These are phyloP conservation scores for Amanita pallidorosea DNA, from an alignment of 768 basidiomycete species.

Conservation along the genomic window DNA sequence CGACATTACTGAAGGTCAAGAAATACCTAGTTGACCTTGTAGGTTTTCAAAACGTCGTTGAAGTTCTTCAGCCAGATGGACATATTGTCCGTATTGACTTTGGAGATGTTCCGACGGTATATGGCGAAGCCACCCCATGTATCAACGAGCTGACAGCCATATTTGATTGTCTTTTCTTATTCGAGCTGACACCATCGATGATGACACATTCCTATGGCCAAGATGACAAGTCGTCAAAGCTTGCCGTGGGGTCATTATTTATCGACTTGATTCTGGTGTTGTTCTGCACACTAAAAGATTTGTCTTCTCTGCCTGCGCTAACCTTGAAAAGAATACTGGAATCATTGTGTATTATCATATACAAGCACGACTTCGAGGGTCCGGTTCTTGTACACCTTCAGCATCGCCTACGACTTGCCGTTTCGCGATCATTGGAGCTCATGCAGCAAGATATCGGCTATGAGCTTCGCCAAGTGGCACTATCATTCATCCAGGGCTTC, in stretches of 20 bases:
- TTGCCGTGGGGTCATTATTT: slow-evolving; percentile 53
- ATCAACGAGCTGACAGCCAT: slow-evolving; percentile 45
- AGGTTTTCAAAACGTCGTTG: slow-evolving; percentile 44
- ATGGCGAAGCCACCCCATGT: slow-evolving; percentile 38
- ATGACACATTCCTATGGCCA: slow-evolving; percentile 24
- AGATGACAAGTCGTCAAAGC: slow-evolving; percentile 29
- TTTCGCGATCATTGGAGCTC: slow-evolving; percentile 39
- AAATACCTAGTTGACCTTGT: slow-evolving; percentile 34
- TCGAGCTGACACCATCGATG: slow-evolving; percentile 36
- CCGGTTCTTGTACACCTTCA: slow-evolving; percentile 43
- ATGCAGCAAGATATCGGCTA: slow-evolving; percentile 46
- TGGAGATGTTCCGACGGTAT: slow-evolving; percentile 31
- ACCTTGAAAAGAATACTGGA: slow-evolving; percentile 55
- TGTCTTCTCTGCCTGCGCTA: slow-evolving; percentile 40
- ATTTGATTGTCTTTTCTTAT: slow-evolving; percentile 46
- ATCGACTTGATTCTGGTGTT: slow-evolving; percentile 49
- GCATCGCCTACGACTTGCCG: slow-evolving; percentile 37
- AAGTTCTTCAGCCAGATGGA: slow-evolving; percentile 33
- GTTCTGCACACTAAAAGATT: slow-evolving; percentile 33
- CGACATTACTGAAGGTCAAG: slow-evolving; percentile 53
- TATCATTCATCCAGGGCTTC: slow-evolving; percentile 52
- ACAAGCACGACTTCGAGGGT: slow-evolving; percentile 66
- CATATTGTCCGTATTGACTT: slow-evolving; percentile 46
- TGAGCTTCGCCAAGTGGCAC: slow-evolving; percentile 54
- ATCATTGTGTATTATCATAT: slow-evolving; percentile 50